These are phyloP conservation scores for Colletotrichum camelliae DNA, from an alignment of 2,329 filamentous ascomycete species.

Conservation along the genomic window DNA sequence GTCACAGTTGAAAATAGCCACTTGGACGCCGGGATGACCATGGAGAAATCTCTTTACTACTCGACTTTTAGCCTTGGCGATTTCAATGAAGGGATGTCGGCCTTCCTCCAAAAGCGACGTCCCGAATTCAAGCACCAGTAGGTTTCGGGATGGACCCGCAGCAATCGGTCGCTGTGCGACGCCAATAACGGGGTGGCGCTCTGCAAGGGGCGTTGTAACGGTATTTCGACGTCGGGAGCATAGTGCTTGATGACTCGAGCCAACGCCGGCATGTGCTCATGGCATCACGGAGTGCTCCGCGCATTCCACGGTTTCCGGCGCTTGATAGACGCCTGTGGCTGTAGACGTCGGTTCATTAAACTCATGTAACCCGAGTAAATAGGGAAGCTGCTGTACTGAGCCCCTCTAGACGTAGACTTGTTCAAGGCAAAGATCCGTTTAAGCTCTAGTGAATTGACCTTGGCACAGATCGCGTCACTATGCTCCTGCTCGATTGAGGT, in stretches of 20 bases:
- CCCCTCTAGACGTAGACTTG: neutral
- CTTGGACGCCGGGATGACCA: slow-evolving; percentile 42
- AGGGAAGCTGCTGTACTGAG: neutral
- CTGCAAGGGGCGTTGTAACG: neutral
- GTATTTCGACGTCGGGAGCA: neutral
- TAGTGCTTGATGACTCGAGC: neutral
- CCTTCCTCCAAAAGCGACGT: slow-evolving; percentile 44
- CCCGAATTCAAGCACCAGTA: slow-evolving; percentile 28
- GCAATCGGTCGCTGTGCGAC: neutral
- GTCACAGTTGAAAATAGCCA: slow-evolving; percentile 44
- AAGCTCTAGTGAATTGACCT: neutral
- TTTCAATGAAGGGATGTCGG: slow-evolving; percentile 44
- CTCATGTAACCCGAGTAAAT: neutral
- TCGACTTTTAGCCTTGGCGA: slow-evolving; percentile 41
- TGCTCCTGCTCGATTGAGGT: slow-evolving; percentile 5
- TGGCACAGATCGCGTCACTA: neutral
- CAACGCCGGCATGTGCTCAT: neutral
- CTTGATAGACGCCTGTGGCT: neutral
- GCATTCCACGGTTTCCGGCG: neutral
- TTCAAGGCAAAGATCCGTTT: neutral
- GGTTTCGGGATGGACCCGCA: neutral
- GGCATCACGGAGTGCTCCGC: neutral
- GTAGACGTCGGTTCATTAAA: neutral
- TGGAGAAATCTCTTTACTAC: slow-evolving; percentile 41
- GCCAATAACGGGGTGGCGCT: neutral